phyloP scores from a whole-genome alignment of 2,329 filamentous ascomycete species.

The Pseudogymnoascus pannorum region DNA sequence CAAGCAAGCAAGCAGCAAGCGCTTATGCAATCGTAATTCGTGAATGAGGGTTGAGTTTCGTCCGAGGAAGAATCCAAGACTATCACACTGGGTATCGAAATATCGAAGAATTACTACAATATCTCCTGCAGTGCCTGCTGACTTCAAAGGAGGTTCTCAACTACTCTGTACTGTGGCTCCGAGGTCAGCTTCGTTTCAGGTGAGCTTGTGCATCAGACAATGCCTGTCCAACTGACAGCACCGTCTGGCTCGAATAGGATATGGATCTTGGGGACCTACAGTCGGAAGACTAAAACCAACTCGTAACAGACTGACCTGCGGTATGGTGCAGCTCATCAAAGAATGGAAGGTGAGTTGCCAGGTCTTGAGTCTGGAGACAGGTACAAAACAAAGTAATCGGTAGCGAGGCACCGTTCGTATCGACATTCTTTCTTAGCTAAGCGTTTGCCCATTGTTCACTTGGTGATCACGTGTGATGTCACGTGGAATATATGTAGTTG shows the following conservation, averaged over 20 bases:
- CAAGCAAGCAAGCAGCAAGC: background rate
- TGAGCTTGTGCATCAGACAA: background rate
- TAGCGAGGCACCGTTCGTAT: slow-evolving; percentile 6
- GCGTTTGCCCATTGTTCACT: slow-evolving; percentile 2
- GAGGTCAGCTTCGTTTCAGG: slow-evolving; percentile 8
- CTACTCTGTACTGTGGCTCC: slow-evolving; percentile 24
- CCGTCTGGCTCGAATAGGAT: background rate
- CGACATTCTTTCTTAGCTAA: slow-evolving; percentile 7
- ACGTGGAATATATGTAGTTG: background rate
- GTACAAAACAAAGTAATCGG: slow-evolving; percentile 5
- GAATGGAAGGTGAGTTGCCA: slow-evolving; percentile 8
- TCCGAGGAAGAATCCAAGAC: slow-evolving; percentile 30
- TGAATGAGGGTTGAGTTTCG: background rate
- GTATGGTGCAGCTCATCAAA: slow-evolving; percentile 4
- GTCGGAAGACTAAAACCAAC: slow-evolving; percentile 1
- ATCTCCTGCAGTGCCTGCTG: slow-evolving; percentile 78
- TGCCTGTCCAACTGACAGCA: background rate
- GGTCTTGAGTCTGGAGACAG: slow-evolving; percentile 1
- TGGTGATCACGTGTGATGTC: background rate
- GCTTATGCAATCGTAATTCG: slow-evolving; percentile 9
- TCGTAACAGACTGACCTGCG: background rate
- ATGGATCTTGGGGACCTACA: slow-evolving; percentile 3
- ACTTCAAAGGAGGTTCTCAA: slow-evolving; percentile 59
- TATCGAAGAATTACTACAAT: slow-evolving; percentile 19
- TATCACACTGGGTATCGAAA: slow-evolving; percentile 11